Conservation (phyloP, 805 yeast species). For the Saturnispora hagleri region DNA sequence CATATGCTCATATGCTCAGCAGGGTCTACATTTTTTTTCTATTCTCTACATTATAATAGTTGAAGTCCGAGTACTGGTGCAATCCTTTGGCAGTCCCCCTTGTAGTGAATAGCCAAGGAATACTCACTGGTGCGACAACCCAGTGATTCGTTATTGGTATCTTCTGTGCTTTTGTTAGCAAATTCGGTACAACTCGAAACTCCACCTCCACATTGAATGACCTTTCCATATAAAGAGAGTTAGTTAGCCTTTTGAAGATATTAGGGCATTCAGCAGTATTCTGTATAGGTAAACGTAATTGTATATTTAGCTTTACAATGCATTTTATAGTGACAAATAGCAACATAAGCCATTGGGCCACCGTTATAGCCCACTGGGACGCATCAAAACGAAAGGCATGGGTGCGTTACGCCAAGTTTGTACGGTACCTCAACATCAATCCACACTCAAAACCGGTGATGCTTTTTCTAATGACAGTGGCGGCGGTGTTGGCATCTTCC, state of each 20-base stretch:
- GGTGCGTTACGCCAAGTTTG: slow-evolving; percentile 12
- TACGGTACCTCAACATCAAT: slow-evolving; percentile 20
- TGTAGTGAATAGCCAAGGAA: neutral
- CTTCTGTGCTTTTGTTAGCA: neutral
- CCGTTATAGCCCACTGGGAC: slow-evolving; percentile 5
- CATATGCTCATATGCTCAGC: slow-evolving; percentile 3
- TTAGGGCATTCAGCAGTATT: neutral
- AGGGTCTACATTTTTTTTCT: neutral
- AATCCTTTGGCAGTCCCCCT: neutral
- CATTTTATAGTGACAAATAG: neutral
- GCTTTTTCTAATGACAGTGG: slow-evolving; percentile 24
- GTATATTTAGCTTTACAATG: neutral
- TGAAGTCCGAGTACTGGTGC: neutral
- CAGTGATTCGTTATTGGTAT: no score
- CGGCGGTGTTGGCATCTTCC: slow-evolving; percentile 18
- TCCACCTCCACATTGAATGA: slow-evolving; percentile 1
- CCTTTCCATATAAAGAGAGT: neutral
- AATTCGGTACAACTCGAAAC: neutral
- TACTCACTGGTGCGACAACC: neutral
- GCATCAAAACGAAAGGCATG: slow-evolving; percentile 10
- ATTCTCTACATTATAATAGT: neutral
- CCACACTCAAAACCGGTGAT: slow-evolving; percentile 27
- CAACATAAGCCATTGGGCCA: neutral
- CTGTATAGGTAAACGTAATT: neutral
- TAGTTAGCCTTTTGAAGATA: neutral